Base-by-base conservation (phyloP, 345 rosid species). In the Boechera retrofracta region DNA sequence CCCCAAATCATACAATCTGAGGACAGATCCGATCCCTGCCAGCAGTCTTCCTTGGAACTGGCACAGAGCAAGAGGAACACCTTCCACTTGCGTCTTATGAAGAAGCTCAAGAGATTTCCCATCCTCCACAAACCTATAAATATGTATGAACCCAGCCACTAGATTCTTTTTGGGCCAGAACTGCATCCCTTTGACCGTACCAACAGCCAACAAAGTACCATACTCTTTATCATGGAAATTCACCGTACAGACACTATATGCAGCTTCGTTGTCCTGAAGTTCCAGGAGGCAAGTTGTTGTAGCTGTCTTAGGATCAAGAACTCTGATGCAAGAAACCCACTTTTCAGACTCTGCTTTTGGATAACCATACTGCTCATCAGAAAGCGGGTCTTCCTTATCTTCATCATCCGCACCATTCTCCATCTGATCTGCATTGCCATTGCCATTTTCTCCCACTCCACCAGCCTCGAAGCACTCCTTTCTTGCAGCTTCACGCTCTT, bases 211-310 rank as follows among this genome's bases (percentile, higher is more conserved):
- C 64, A 95, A 83, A 33, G 97, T 85, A 66, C 99, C 99, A 48
- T 95, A 82, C 85, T 90, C 98, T 81, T 92, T 95, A 81, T 95
- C 99, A 70, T 94, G 97, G 78, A 92, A 95, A 75, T 95, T 95
- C 60, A 92, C 96, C 4, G 94, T 92, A 76, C 98, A 95, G 8
- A 91, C 71, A 60, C 98, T 95, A 74, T 88, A 92, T 6, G 99
- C 99, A 74, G 98, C 98, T 83, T 91, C 99, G 76, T 87, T 92
- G 76, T 95, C 98, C 80, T 95, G 99, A 82, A 95, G 99, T 80
- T 95, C 99, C 71, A 92, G 85, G 66, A 95, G 84, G 84, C 98
- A 95, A 47, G 98, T 91, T 7, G 99, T 92, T 36, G 78, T 55
- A 36, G 91, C 87, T 10, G 91, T 84, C 82, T 84, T 91, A 8